phyloP scores from a whole-genome alignment of 345 rosid species.

The Euphorbia pulcherrima region DNA sequence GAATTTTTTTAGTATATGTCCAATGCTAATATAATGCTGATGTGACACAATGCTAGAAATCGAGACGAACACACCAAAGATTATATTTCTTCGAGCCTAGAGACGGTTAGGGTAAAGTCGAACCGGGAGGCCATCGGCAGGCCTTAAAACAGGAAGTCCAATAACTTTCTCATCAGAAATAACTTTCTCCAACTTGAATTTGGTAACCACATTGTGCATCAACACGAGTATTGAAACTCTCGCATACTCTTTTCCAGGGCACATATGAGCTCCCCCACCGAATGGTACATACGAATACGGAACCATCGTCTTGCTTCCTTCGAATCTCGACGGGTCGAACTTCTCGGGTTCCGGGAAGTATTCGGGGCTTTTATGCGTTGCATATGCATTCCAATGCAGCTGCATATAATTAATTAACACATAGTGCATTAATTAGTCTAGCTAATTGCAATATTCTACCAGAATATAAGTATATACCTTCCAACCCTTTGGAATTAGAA shows the following conservation, averaged over 20 bases:
- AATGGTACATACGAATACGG: constrained; percentile 21
- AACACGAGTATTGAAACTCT: constrained; percentile 16
- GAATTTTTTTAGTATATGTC: too few species aligned
- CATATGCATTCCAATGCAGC: constrained; percentile 18
- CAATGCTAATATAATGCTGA: too few species aligned
- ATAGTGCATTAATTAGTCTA: not conserved
- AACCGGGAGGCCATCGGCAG: constrained; percentile 14
- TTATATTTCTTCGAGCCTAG: too few species aligned
- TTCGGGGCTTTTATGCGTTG: constrained; percentile 8
- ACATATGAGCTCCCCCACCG: constrained; percentile 23
- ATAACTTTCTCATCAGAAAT: constrained; percentile 13
- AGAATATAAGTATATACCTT: not conserved
- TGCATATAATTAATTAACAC: not conserved
- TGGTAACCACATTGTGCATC: constrained; percentile 17
- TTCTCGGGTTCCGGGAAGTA: constrained; percentile 10
- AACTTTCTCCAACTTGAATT: constrained; percentile 15
- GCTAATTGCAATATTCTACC: not conserved
- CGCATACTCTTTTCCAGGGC: constrained; percentile 21
- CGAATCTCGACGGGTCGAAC: constrained; percentile 18
- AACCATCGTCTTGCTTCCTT: constrained; percentile 6
- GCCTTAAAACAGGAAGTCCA: constrained; percentile 14
- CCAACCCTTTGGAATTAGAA: constrained; percentile 4
- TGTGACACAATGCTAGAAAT: too few species aligned
- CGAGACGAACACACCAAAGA: too few species aligned
- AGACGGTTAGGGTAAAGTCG: constrained; percentile 8